Base-by-base conservation (phyloP, 768 basidiomycete species). In the Kwoniella bestiolae region DNA sequence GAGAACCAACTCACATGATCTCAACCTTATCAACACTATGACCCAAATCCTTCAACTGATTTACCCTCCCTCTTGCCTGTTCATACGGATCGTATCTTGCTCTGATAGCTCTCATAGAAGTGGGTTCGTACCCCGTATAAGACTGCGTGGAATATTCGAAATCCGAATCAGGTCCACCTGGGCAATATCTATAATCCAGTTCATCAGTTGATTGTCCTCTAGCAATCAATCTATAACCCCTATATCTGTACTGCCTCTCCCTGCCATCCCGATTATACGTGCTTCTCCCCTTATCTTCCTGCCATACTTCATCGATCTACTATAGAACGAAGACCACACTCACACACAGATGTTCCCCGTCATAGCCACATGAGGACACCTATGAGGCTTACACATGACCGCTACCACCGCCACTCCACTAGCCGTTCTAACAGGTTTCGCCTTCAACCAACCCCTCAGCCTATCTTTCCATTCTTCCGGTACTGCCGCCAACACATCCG, bases 311-410 rank as follows among this genome's bases (percentile, higher is more conserved):
- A 41, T 41, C 38, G 8, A 8, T 41, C 18, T 46, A 26, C 21
- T 9, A 51, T 51, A 21, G 8, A n/a, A 14, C 8, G 11, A 26
- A 9, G 1, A 0, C 12, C 3, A 7, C 7, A 83, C 90, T 69
- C 81, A 95, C 89, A 99, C 96, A 83, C 96, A 99, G 62, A 99
- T 98, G 75, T 99, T 99, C 29, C 96, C 96, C 0, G 96, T 99
- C 92, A 99, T 96, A 7, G 96, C 96, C 61, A 99, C 98, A 83
- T 99, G 96, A 3, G 96, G 96, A 84, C 96, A 99, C 59, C 96
- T 87, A 84, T 99, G 96, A 1, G 96, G 96, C 78, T 98, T 99
- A 84, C 94, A 95, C 96, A 99, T 99, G n/a, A 99, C 95, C 8
- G 96, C 96, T 14, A 99, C 96, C 25, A 98, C 95, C 16, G 95